phyloP scores from a whole-genome alignment of 1,284 basidiomycete genomes.

The Trametes polyzona region DNA sequence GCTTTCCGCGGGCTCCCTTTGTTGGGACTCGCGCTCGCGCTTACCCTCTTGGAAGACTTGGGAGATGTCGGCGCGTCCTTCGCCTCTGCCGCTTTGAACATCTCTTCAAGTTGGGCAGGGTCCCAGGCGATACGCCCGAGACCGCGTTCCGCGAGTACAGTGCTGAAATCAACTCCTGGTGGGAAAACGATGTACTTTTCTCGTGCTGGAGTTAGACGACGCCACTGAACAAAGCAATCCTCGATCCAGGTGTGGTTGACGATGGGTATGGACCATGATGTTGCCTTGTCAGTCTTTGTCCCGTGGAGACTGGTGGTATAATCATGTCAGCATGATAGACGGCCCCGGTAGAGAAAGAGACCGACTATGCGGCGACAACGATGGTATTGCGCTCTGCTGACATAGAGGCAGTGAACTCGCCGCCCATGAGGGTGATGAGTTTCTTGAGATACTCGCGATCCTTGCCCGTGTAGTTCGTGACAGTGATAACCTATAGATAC shows the following conservation, averaged over 20 bases:
- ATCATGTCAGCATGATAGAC: not conserved
- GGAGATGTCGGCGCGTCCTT: constrained; percentile 23
- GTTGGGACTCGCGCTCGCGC: constrained; percentile 18
- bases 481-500: constrained; percentile 64
- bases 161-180: constrained; percentile 66
- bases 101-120: constrained; percentile 34
- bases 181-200: constrained; percentile 74
- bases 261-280: constrained; percentile 81
- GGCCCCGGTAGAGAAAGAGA: not conserved
- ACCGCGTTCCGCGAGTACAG: constrained; percentile 58
- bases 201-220: constrained; percentile 57
- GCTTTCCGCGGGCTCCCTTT: constrained; percentile 17
- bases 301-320: constrained; percentile 61
- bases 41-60: constrained; percentile 15
- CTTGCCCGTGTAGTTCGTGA: constrained; percentile 88
- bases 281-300: constrained; percentile 76
- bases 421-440: constrained; percentile 79
- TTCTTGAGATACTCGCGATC: constrained; percentile 86
- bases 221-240: constrained; percentile 84
- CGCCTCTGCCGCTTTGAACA: constrained; percentile 19
- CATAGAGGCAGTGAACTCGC: constrained; percentile 81
- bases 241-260: constrained; percentile 92
- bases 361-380: constrained; percentile 83
- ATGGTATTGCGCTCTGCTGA: constrained; percentile 68
- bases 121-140: constrained; percentile 42